A percentile compares a stretch with the other conserved stretches of the same genome.
Conservation (phyloP, 148 eudicot species). For the Vaccinium macrocarpon region DNA sequence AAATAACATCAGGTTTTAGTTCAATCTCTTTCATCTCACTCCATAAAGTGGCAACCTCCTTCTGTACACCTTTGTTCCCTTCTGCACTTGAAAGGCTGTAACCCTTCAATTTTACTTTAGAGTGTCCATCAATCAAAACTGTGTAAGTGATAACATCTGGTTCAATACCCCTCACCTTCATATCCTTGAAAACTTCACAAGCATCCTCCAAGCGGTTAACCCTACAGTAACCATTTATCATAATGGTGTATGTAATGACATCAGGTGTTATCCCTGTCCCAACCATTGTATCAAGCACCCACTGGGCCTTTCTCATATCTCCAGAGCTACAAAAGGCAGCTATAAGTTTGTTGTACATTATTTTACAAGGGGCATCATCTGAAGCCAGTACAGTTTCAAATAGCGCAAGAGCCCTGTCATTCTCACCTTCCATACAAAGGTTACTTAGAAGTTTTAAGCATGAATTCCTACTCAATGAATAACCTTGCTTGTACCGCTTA, state of each 20-base stretch:
- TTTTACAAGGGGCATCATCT: constrained; percentile 34
- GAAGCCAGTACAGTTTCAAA: constrained; percentile 34
- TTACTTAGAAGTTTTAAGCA: constrained; percentile 41
- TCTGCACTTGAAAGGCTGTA: constrained; percentile 1
- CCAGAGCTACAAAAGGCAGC: constrained; percentile 50
- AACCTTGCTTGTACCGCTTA: constrained; percentile 35
- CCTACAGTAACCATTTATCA: constrained; percentile 67
- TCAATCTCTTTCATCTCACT: constrained; percentile 44
- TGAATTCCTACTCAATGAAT: constrained; percentile 26
- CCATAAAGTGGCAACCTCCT: constrained; percentile 26
- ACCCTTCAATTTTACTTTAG: constrained; percentile 30
- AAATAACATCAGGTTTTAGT: constrained; percentile 44
- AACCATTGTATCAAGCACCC: constrained; percentile 50
- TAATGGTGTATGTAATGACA: constrained; percentile 57
- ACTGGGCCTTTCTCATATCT: constrained; percentile 47
- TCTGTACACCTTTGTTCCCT: constrained; percentile 13
- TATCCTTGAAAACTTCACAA: constrained; percentile 47
- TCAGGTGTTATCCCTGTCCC: constrained; percentile 50
- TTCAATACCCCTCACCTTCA: constrained; percentile 51
- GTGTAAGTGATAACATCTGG: constrained; percentile 71
- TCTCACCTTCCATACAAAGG: constrained; percentile 52
- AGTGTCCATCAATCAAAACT: constrained; percentile 55
- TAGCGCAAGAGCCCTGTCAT: constrained; percentile 39
- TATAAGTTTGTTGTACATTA: constrained; percentile 42
- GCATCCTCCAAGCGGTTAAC: constrained; percentile 42